phyloP scores from a whole-genome alignment of 2,329 filamentous ascomycete species.

The Hypoxylon sp. region DNA sequence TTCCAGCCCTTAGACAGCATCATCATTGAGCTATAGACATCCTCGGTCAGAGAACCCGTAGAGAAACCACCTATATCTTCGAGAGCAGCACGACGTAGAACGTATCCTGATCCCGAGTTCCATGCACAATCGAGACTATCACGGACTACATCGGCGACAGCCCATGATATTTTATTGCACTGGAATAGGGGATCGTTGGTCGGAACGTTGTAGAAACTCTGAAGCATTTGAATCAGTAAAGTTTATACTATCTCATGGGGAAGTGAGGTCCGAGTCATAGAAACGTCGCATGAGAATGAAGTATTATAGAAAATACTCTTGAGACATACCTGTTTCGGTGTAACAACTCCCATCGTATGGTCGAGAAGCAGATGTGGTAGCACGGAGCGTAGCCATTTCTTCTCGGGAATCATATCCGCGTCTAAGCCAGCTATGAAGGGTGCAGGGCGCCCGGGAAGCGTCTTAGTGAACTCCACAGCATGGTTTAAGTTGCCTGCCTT shows the following conservation, averaged over 20 bases:
- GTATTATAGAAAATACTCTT: background rate
- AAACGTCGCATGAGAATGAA: background rate
- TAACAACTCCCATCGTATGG: conserved; percentile 4
- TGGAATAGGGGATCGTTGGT: conserved; percentile 15
- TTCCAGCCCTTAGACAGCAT: conserved; percentile 20
- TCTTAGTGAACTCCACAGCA: conserved; percentile 17
- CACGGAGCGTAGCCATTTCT: conserved; percentile 20
- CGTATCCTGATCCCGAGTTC: conserved; percentile 22
- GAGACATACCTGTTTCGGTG: conserved; percentile 10
- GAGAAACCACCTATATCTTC: conserved; percentile 18
- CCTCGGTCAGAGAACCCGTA: conserved; percentile 8
- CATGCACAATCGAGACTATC: conserved; percentile 15
- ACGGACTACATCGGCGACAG: conserved; percentile 7
- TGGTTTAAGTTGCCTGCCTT: conserved; percentile 33
- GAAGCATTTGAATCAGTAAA: background rate
- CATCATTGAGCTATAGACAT: conserved; percentile 14
- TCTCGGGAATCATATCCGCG: conserved; percentile 28
- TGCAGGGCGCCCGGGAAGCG: conserved; percentile 14
- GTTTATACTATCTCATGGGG: background rate
- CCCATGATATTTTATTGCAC: conserved; percentile 19
- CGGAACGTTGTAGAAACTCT: conserved; percentile 30
- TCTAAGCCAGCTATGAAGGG: conserved; percentile 19
- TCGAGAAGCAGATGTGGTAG: conserved; percentile 17
- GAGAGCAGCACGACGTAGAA: conserved; percentile 8
- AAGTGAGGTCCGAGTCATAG: background rate